These are phyloP conservation scores for Debaryomyces castellii DNA, from an alignment of 805 yeast species.

Conservation along the genomic window DNA sequence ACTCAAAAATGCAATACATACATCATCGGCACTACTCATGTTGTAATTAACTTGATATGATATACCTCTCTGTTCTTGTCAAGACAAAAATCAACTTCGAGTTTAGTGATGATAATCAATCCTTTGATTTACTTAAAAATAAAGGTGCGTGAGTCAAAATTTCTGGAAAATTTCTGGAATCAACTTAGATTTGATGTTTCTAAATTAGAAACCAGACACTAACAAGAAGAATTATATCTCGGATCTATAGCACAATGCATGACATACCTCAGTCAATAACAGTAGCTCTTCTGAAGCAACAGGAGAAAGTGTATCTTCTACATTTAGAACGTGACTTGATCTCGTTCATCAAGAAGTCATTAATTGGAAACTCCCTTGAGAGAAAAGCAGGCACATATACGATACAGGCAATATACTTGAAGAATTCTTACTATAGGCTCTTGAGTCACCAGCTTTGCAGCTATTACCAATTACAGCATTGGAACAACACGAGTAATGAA, in stretches of 20 bases:
- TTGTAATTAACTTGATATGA: neutral
- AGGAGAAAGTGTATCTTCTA: conserved; percentile 18
- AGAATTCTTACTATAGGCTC: conserved; percentile 69
- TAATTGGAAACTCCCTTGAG: conserved; percentile 30
- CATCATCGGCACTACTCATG: conserved; percentile 14
- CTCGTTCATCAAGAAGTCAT: conserved; percentile 14
- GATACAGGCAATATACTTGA: conserved; percentile 31
- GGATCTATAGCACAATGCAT: conserved; percentile 3
- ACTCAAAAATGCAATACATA: conserved; percentile 6
- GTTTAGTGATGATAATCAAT: neutral
- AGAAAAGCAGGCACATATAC: conserved; percentile 4
- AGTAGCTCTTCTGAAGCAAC: conserved; percentile 19
- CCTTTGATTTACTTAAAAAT: neutral
- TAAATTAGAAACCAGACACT: neutral
- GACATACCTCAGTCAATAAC: conserved; percentile 17
- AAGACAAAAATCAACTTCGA: neutral
- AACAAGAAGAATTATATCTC: neutral
- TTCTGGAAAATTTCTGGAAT: conserved; percentile 1
- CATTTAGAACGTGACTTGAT: conserved; percentile 21
- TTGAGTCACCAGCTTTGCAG: conserved; percentile 71
- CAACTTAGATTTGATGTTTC: neutral
- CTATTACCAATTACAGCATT: conserved; percentile 61
- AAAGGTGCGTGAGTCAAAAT: neutral
- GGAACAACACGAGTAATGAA: conserved; percentile 21
- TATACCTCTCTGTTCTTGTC: neutral